phyloP scores from a whole-genome alignment of 192 early-diverging fungal species.

The Coemansia sp. region DNA sequence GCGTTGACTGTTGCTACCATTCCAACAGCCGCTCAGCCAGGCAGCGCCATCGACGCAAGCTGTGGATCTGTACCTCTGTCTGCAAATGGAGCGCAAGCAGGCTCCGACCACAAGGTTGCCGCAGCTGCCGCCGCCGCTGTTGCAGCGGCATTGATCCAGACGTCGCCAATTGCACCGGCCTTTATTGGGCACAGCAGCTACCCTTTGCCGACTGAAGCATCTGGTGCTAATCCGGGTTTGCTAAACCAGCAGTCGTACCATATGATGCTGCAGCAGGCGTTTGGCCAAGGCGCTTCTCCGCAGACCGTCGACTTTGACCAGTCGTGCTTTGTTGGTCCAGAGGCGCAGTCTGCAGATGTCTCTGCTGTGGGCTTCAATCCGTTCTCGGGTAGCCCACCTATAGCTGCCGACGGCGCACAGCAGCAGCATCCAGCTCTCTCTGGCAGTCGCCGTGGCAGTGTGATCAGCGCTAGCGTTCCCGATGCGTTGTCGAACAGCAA shows the following conservation, averaged over 20 bases:
- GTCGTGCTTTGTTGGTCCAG: conserved; percentile 30
- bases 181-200: neutral
- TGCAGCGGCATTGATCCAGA: conserved; percentile 5
- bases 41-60: neutral
- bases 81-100: neutral
- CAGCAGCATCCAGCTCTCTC: neutral
- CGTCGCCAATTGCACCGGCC: conserved; percentile 3
- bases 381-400: neutral
- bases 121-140: neutral
- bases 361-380: conserved; percentile 11
- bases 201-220: conserved; percentile 4
- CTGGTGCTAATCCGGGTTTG: conserved; percentile 4
- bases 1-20: neutral
- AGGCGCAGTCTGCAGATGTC: conserved; percentile 18
- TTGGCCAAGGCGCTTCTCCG: conserved; percentile 37
- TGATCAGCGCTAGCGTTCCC: neutral
- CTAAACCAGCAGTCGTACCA: conserved; percentile 21
- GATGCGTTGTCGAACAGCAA: neutral
- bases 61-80: neutral
- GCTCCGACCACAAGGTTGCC: neutral
- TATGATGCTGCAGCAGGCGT: conserved; percentile 12
- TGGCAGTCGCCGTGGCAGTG: neutral
- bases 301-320: conserved; percentile 39
- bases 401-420: neutral
- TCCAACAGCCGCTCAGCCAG: neutral